Percentiles rank a stretch among this genome's conserved stretches.
phyloP scores from a whole-genome alignment of 1,284 basidiomycete genomes.

The Ceratobasidium sp. region DNA sequence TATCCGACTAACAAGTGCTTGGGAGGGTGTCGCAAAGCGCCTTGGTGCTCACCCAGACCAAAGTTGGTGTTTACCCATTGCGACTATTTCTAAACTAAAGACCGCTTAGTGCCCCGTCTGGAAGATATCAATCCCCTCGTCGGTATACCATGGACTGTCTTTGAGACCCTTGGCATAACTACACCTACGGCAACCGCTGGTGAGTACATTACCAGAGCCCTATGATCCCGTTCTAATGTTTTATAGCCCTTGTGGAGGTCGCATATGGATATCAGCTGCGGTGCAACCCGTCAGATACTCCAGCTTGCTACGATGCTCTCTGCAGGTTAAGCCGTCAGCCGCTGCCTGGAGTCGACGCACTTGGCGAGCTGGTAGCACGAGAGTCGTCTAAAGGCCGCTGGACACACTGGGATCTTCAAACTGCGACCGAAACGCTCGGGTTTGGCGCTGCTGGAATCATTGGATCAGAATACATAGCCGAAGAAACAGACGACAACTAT shows the following conservation, averaged over 20 bases:
- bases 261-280: slow-evolving; percentile 80
- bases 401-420: slow-evolving; percentile 63
- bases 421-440: slow-evolving; percentile 65
- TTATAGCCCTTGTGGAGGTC: slow-evolving; percentile 72
- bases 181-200: slow-evolving; percentile 70
- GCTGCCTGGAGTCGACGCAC: slow-evolving; percentile 50
- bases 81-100: background rate
- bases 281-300: slow-evolving; percentile 72
- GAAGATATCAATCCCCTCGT: slow-evolving; percentile 59
- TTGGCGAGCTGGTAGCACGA: slow-evolving; percentile 67
- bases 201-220: slow-evolving; percentile 52
- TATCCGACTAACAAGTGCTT: slow-evolving; percentile 17
- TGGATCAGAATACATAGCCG: slow-evolving; percentile 67
- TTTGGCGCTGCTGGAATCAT: slow-evolving; percentile 70
- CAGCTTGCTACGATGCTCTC: slow-evolving; percentile 70
- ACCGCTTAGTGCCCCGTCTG: slow-evolving; percentile 40
- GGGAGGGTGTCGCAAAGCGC: slow-evolving; percentile 20
- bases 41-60: slow-evolving; percentile 62
- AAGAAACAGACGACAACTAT: slow-evolving; percentile 74
- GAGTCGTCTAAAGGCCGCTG: slow-evolving; percentile 74
- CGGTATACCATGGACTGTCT: slow-evolving; percentile 57
- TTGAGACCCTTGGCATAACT: slow-evolving; percentile 67
- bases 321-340: slow-evolving; percentile 55
- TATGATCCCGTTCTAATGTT: slow-evolving; percentile 17
- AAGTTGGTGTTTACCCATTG: slow-evolving; percentile 59